A percentile compares a stretch with the other conserved stretches of the same genome.
Evolutionary conservation across 2,329 filamentous ascomycete genomes (phyloP).

Genomic region (Leptographium wingfieldii): DNA sequence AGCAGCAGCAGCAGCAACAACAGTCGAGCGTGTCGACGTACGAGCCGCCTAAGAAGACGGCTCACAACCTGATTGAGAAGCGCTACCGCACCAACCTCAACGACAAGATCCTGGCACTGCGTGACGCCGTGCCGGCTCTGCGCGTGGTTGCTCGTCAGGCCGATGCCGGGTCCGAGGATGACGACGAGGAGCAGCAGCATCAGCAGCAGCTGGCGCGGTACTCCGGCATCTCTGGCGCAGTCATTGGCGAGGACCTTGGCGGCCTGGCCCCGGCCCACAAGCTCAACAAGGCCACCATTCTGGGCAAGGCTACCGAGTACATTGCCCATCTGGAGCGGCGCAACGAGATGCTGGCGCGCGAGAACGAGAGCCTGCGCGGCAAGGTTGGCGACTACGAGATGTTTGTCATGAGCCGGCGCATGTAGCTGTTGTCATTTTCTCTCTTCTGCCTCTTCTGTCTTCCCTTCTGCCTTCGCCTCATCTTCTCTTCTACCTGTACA

Average conservation of each 20-base stretch:
- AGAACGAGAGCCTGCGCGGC: constrained; percentile 30
- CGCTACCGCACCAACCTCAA: constrained; percentile 74
- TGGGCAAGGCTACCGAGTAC: constrained; percentile 27
- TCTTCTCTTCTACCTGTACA: not conserved
- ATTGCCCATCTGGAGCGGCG: constrained; percentile 21
- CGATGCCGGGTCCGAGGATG: constrained; percentile 22
- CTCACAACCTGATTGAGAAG: constrained; percentile 80
- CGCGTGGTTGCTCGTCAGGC: constrained; percentile 29
- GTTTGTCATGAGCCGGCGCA: constrained; percentile 17
- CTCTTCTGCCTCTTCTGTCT: not conserved
- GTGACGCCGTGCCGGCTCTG: constrained; percentile 52
- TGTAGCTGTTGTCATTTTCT: constrained; percentile 1
- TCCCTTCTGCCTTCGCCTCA: not conserved
- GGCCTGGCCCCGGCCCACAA: constrained; percentile 24
- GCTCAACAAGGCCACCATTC: constrained; percentile 30
- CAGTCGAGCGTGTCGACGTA: constrained; percentile 2
- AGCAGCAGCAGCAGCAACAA: not conserved
- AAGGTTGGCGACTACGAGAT: constrained; percentile 21
- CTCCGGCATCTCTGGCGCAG: constrained; percentile 20
- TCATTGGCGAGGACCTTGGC: constrained; percentile 28
- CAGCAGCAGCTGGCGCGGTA: constrained; percentile 14
- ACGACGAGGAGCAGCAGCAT: constrained; percentile 19
- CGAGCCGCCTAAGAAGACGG: constrained; percentile 53
- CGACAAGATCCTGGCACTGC: constrained; percentile 65
- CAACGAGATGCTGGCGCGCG: constrained; percentile 27